A percentile compares a stretch with the other conserved stretches of the same genome.
phyloP scores from a whole-genome alignment of 805 yeast genomes.

The Yamadazyma sp. region DNA sequence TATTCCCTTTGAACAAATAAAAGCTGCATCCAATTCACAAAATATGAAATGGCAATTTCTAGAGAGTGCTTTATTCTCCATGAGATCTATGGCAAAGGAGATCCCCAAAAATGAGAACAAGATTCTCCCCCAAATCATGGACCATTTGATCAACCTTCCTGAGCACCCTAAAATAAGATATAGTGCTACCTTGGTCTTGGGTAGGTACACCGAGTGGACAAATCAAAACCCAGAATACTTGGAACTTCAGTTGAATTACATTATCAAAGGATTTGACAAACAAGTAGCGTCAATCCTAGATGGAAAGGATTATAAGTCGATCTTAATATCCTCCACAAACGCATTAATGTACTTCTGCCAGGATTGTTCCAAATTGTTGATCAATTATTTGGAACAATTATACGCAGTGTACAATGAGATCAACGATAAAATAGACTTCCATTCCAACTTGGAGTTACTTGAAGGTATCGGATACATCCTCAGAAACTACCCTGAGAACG shows the following conservation, averaged over 20 bases:
- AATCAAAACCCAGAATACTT: constrained; percentile 78
- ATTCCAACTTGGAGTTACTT: constrained; percentile 73
- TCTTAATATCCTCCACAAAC: constrained; percentile 83
- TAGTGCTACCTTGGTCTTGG: constrained; percentile 89
- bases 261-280: constrained; percentile 66
- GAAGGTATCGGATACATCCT: constrained; percentile 90
- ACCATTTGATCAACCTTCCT: constrained; percentile 64
- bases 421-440: constrained; percentile 55
- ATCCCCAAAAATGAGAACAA: constrained; percentile 64
- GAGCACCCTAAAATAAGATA: constrained; percentile 85
- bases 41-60: constrained; percentile 73
- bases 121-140: constrained; percentile 77
- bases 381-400: constrained; percentile 70
- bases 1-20: constrained; percentile 67
- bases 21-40: constrained; percentile 33
- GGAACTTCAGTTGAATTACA: constrained; percentile 80
- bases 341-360: constrained; percentile 93
- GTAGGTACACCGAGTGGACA: constrained; percentile 97
- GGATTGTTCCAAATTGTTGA: constrained; percentile 73
- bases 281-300: constrained; percentile 19
- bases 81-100: constrained; percentile 94
- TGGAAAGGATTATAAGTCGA: constrained; percentile 35
- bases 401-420: constrained; percentile 65
- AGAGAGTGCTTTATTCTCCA: constrained; percentile 86
- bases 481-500: constrained; percentile 54